Evolutionary conservation across 1,284 basidiomycete species (phyloP).

Genomic region (Fomitopsis betulina): DNA sequence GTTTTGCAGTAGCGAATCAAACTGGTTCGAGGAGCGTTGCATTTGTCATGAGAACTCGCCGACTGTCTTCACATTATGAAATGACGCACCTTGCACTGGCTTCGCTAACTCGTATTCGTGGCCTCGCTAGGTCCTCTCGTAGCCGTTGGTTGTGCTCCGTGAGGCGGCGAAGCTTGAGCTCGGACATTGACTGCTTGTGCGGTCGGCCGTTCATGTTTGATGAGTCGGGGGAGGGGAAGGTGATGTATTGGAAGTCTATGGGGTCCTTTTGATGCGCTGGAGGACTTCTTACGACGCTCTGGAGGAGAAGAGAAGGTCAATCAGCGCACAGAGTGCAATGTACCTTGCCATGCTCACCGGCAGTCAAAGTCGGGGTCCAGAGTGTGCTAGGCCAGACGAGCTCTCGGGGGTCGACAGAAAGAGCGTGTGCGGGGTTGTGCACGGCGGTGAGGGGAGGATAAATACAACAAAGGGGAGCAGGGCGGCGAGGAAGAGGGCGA

Average conservation of each 20-base stretch:
- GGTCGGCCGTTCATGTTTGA: slow-evolving; percentile 53
- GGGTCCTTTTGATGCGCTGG: background rate
- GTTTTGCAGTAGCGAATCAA: slow-evolving; percentile 70
- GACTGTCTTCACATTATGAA: background rate
- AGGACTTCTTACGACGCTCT: background rate
- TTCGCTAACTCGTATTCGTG: slow-evolving; percentile 86
- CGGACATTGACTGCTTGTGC: slow-evolving; percentile 86
- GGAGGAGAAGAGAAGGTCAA: background rate
- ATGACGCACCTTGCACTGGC: slow-evolving; percentile 78
- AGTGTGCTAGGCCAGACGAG: background rate
- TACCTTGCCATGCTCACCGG: slow-evolving; percentile 4
- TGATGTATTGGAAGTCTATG: background rate
- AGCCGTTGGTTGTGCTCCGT: slow-evolving; percentile 92
- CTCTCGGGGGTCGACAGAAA: background rate
- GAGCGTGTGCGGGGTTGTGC: background rate
- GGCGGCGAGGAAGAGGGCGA: background rate
- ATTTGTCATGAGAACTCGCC: slow-evolving; percentile 1
- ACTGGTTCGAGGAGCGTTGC: slow-evolving; percentile 33
- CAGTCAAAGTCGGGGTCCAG: slow-evolving; percentile 4
- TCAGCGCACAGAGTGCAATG: background rate
- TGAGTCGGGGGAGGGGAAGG: background rate
- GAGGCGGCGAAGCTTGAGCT: slow-evolving; percentile 91
- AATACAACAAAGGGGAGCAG: background rate
- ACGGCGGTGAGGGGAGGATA: slow-evolving; percentile 1
- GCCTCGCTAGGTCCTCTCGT: slow-evolving; percentile 85